phyloP scores from a whole-genome alignment of 345 rosid genomes.

The Eucalyptus leucophloia region DNA sequence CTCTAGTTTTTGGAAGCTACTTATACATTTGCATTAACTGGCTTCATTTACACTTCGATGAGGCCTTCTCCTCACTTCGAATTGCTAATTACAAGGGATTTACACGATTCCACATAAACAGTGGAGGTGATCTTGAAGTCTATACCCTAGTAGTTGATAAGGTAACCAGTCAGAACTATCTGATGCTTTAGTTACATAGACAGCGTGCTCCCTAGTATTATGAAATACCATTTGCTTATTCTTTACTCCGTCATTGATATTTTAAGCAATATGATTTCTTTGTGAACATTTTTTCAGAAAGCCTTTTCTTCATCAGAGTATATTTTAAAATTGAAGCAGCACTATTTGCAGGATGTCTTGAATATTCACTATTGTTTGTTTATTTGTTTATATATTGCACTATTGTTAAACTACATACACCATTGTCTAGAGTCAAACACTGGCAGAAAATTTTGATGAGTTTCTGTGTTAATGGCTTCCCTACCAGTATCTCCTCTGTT shows the following conservation, averaged over 20 bases:
- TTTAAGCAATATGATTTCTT: background rate
- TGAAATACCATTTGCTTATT: background rate
- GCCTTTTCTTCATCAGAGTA: background rate
- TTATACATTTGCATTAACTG: slow-evolving; percentile 93
- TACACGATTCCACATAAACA: slow-evolving; percentile 71
- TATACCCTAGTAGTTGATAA: slow-evolving; percentile 95
- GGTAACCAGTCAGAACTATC: slow-evolving; percentile 23
- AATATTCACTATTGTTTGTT: background rate
- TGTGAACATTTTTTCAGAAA: background rate
- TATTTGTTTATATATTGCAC: background rate
- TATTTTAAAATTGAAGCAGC: background rate
- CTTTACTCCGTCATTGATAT: background rate
- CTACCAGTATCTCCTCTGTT: background rate
- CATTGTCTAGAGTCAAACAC: background rate
- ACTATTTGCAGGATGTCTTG: background rate
- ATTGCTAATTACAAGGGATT: slow-evolving; percentile 97
- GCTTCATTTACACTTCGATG: slow-evolving; percentile 96
- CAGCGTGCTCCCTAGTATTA: background rate
- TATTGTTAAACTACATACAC: background rate
- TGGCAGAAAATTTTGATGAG: background rate
- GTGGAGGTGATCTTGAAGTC: slow-evolving; percentile 74
- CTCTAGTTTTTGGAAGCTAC: slow-evolving; percentile 93
- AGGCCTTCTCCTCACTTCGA: slow-evolving; percentile 96
- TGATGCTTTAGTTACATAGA: background rate
- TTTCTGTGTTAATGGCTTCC: background rate